Base-by-base conservation (phyloP, 495 filamentous ascomycete species). In the Friedmanniomyces simplex region DNA sequence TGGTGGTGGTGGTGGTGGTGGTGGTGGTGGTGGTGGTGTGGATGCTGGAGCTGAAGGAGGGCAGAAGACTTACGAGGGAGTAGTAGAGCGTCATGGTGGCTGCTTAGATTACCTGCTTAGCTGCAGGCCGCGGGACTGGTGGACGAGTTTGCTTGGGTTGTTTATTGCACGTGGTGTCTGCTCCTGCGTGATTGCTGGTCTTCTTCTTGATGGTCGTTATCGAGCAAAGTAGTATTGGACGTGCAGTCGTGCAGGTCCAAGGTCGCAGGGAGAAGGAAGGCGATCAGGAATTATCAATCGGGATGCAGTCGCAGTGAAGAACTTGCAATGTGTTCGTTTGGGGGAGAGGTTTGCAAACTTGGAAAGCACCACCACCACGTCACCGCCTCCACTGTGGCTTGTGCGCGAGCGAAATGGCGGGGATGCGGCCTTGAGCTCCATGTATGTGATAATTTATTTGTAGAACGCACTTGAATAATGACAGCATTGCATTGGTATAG, bases 41-140 rank as follows among this genome's bases (percentile, higher is more conserved):
- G 46, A 32, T 39, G 21, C 22, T 57, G 39, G 49, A n/a, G n/a
- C n/a, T 28, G 45, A 48, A 30, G 39, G n/a, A 41, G 46, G 34
- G 22, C 34, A 55, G 34, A 51, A 30, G 11, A 82, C 89, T 69
- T 87, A 96, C 93, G 55, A 98, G 81, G 66, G 82, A 90, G 80
- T 95, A 98, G 79, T 98, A 98, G 71, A 98, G 90, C 73, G 94
- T 98, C 93, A 98, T 98, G 58, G 72, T 85, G 80, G 63, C 68
- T 63, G 28, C 32, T 30, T 47, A 36, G 46, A 24, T 34, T 30
- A 20, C 42, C 14, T 20, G 25, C 54, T 22, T 12, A 34, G 20
- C 43, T 39, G 20, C 42, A 57, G 25, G 41, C 5, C 16, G 43
- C 18, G 13, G 45, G 20, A 26, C 11, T 12, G 46, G 46, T 24